These are phyloP conservation scores for Xylaria telfairii DNA, from an alignment of 495 filamentous ascomycete species.

Conservation along the genomic window DNA sequence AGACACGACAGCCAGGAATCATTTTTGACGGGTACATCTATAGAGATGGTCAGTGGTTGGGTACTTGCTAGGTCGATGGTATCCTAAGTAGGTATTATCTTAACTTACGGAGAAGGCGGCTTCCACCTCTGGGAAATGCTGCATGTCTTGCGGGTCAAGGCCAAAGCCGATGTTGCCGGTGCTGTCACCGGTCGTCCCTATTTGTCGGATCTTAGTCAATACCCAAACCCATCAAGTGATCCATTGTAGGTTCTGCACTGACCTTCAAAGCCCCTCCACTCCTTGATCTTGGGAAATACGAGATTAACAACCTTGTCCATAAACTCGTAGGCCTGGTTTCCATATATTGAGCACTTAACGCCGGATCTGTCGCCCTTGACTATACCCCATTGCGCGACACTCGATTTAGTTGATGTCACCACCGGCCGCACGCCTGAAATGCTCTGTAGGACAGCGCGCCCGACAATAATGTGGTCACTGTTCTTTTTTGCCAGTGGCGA, in stretches of 20 bases:
- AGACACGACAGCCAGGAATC: conserved; percentile 90
- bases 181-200: conserved; percentile 72
- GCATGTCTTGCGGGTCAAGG: conserved; percentile 70
- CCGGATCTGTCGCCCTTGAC: conserved; percentile 62
- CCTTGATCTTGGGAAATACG: conserved; percentile 92
- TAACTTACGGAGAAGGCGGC: conserved; percentile 86
- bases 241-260: conserved; percentile 38
- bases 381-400: conserved; percentile 68
- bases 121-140: conserved; percentile 90
- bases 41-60: conserved; percentile 25
- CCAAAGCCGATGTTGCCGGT: conserved; percentile 88
- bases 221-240: neutral
- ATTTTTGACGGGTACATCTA: conserved; percentile 84
- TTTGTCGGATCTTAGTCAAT: conserved; percentile 19
- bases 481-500: conserved; percentile 66
- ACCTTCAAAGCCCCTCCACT: conserved; percentile 84
- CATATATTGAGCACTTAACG: conserved; percentile 72
- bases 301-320: conserved; percentile 83
- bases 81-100: conserved; percentile 30
- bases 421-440: conserved; percentile 79
- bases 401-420: conserved; percentile 70
- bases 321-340: conserved; percentile 87
- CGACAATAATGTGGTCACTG: conserved; percentile 73
- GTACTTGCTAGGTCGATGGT: conserved; percentile 24
- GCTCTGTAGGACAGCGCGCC: conserved; percentile 80